Base-by-base conservation (phyloP, 2,329 filamentous ascomycete genomes). In the Trichoderma sp. region DNA sequence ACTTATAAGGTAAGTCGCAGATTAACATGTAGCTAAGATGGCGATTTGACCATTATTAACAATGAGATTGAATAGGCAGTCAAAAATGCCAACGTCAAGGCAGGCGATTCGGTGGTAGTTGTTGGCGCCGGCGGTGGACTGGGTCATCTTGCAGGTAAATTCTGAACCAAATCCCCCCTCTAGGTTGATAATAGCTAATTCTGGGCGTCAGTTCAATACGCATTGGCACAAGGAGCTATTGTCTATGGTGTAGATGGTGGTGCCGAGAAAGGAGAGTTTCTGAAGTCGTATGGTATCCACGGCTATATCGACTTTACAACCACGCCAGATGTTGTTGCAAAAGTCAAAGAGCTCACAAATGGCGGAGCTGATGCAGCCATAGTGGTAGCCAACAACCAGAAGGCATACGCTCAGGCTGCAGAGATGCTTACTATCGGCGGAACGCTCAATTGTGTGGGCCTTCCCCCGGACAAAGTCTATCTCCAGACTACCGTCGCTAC, bases 401-500 rank as follows among this genome's bases (percentile, higher is more conserved):
- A 70, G 21, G 71, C 70, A 8, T 72, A 71, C 16, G 30, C 61
- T 4, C 69, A 69, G 51, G 70, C 70, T 5, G 70, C 69, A 1
- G 70, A 72, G 54, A 71, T 72, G 70, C 65, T 73, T 14, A 46
- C 52, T 11, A 61, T 73, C 8, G 70, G 69, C 14, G 69, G 69
- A 4, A 72, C 68, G 3, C 69, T 72, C 14, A 69, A 66, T 8
- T 71, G 70, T 21, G 70, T 72, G 13, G 71, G 71, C 13, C 71
- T 72, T 28, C 71, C 71, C 5, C 52, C 71, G 18, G 69, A 65
- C 5, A 69, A 51, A 28, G 69, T 68, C 7, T 71, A 56, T 32
- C 59, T 72, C 4, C 69, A 72, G 32, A 70, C 71, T 8, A 70
- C 69, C 16, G 71, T 72, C 58, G 71, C 69, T 46, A 55, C 64